Conservation (phyloP, 805 yeast genomes). For the Huiozyma sinensis region DNA sequence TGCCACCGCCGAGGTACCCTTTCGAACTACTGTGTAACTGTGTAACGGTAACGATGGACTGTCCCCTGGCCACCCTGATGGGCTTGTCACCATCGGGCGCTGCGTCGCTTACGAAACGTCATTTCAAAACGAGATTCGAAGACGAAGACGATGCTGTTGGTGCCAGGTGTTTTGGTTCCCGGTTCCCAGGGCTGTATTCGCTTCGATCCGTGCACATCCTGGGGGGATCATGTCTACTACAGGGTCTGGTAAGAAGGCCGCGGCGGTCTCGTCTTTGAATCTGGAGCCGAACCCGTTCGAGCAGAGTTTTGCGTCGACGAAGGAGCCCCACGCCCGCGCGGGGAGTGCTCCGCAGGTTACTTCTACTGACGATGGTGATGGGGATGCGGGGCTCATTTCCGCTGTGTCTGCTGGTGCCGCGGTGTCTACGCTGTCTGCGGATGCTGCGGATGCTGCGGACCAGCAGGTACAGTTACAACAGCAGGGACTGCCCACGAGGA, state of each 20-base stretch:
- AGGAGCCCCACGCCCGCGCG: slow-evolving; percentile 4
- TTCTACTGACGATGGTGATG: not conserved
- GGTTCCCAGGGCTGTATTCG: no score
- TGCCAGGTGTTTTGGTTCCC: no score
- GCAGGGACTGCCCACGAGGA: not conserved
- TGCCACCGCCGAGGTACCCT: not conserved
- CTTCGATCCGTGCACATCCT: no score
- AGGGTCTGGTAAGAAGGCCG: not conserved
- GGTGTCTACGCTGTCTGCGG: no score
- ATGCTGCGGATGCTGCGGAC: not conserved
- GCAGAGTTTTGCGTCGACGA: slow-evolving; percentile 71
- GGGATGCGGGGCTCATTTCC: not conserved
- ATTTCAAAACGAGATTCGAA: no score
- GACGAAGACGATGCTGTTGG: no score
- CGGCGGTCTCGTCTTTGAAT: slow-evolving; percentile 40
- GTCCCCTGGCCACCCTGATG: no score
- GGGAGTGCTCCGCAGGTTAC: not conserved
- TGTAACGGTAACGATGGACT: no score
- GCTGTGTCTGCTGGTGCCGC: no score
- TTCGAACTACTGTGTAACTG: no score
- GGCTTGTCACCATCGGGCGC: no score
- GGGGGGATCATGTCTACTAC: not conserved
- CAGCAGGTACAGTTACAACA: not conserved
- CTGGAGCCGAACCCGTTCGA: slow-evolving; percentile 94
- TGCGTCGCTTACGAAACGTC: no score